phyloP scores from a whole-genome alignment of 805 yeast species.

The Saturnispora sekii region DNA sequence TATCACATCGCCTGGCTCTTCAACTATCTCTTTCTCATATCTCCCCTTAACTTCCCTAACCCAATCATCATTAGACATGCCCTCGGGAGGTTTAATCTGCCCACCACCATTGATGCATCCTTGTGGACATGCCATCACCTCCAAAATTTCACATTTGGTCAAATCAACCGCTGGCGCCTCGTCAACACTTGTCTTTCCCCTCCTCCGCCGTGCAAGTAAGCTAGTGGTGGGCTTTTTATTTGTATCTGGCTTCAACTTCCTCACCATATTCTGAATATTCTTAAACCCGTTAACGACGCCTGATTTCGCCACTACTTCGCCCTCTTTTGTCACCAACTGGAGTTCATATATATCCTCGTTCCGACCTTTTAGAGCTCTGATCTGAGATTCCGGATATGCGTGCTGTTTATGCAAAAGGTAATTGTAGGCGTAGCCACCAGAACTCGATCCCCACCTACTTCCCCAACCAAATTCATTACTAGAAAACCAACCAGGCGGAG shows the following conservation, averaged over 20 bases:
- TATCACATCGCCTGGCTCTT: background rate
- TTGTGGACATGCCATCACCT: slow-evolving; percentile 97
- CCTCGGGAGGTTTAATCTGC: slow-evolving; percentile 47
- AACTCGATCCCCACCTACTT: slow-evolving; percentile 66
- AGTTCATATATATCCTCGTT: slow-evolving; percentile 71
- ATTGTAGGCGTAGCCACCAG: slow-evolving; percentile 83
- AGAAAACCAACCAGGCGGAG: slow-evolving; percentile 56
- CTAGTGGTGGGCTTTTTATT: slow-evolving; percentile 13
- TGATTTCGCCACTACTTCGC: slow-evolving; percentile 40
- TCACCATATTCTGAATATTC: slow-evolving; percentile 86
- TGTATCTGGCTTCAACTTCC: slow-evolving; percentile 53
- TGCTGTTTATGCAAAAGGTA: slow-evolving; percentile 34
- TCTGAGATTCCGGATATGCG: slow-evolving; percentile 13
- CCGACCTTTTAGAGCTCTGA: slow-evolving; percentile 48
- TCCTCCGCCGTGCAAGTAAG: slow-evolving; percentile 35
- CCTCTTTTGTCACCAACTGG: slow-evolving; percentile 35
- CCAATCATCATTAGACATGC: slow-evolving; percentile 33
- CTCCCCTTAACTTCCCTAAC: slow-evolving; percentile 4
- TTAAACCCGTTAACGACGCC: slow-evolving; percentile 83
- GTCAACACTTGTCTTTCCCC: slow-evolving; percentile 22
- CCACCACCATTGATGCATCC: slow-evolving; percentile 99
- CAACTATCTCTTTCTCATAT: background rate
- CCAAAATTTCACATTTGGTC: slow-evolving; percentile 66
- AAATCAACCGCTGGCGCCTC: slow-evolving; percentile 40
- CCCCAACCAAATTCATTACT: slow-evolving; percentile 46